Percentiles rank a stretch among this genome's conserved stretches.
Evolutionary conservation across 768 basidiomycete species (phyloP).

Genomic region (Phanerochaete carnosa): DNA sequence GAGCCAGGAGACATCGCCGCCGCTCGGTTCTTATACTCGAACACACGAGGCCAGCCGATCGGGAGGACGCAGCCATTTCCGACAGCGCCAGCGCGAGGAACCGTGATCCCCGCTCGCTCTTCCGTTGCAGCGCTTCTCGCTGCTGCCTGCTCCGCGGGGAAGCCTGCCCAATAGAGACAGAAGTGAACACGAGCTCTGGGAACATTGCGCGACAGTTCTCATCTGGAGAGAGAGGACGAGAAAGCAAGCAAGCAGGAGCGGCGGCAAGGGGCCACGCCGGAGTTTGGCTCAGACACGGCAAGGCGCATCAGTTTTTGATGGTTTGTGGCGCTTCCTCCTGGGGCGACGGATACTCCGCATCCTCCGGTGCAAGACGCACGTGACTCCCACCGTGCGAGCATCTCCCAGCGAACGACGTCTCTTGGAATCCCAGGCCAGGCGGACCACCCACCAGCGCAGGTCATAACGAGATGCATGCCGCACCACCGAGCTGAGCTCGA

Average conservation of each 20-base stretch:
- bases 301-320: background rate
- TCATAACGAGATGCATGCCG: too few relatives aligned
- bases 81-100: background rate
- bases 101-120: background rate
- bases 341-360: too few relatives aligned
- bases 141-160: background rate
- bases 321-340: background rate
- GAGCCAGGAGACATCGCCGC: background rate
- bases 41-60: constrained; percentile 1
- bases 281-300: background rate
- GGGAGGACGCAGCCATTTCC: background rate
- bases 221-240: too few relatives aligned
- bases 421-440: too few relatives aligned
- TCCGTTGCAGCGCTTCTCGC: background rate
- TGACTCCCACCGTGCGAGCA: too few relatives aligned
- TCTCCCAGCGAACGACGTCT: too few relatives aligned
- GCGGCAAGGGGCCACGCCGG: background rate
- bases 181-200: background rate
- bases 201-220: background rate
- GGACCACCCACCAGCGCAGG: too few relatives aligned
- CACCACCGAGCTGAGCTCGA: too few relatives aligned
- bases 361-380: too few relatives aligned
- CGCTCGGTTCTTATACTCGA: background rate
- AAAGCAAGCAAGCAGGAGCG: too few relatives aligned
- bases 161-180: background rate